Conservation (phyloP, 805 yeast genomes). For the Barnettozyma sp. region DNA sequence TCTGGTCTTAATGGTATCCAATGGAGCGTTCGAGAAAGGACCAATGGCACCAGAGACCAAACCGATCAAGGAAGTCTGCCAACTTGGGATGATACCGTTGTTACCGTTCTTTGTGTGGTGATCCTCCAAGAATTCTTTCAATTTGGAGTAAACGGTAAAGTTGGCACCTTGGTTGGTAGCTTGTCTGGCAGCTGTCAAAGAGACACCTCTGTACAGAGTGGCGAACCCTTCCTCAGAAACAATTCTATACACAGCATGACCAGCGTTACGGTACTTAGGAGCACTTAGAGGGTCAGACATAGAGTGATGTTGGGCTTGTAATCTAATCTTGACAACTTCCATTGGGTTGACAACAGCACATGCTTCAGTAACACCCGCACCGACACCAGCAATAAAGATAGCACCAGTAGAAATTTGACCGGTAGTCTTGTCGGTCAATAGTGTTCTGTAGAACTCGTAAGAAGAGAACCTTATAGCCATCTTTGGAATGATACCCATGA, state of each 20-base stretch:
- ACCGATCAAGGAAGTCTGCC: constrained; percentile 92
- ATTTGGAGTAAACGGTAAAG: constrained; percentile 87
- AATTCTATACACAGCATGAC: constrained; percentile 80
- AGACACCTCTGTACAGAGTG: constrained; percentile 89
- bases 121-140: constrained; percentile 63
- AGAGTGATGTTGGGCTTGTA: constrained; percentile 92
- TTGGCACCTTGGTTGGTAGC: constrained; percentile 98
- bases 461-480: constrained; percentile 97
- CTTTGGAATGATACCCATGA: constrained; percentile 94
- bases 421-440: constrained; percentile 50
- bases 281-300: constrained; percentile 70
- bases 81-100: constrained; percentile 60
- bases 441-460: constrained; percentile 77
- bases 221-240: constrained; percentile 85
- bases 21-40: constrained; percentile 94
- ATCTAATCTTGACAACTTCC: constrained; percentile 94
- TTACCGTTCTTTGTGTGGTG: constrained; percentile 40
- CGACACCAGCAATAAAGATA: constrained; percentile 88
- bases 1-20: constrained; percentile 95
- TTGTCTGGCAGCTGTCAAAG: constrained; percentile 94
- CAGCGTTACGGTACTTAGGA: constrained; percentile 88
- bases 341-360: constrained; percentile 92
- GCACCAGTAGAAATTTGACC: constrained; percentile 64
- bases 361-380: constrained; percentile 97
- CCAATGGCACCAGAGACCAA: constrained; percentile 94